Base-by-base conservation (phyloP, 1,284 basidiomycete genomes). In the Cronartium quercuum region DNA sequence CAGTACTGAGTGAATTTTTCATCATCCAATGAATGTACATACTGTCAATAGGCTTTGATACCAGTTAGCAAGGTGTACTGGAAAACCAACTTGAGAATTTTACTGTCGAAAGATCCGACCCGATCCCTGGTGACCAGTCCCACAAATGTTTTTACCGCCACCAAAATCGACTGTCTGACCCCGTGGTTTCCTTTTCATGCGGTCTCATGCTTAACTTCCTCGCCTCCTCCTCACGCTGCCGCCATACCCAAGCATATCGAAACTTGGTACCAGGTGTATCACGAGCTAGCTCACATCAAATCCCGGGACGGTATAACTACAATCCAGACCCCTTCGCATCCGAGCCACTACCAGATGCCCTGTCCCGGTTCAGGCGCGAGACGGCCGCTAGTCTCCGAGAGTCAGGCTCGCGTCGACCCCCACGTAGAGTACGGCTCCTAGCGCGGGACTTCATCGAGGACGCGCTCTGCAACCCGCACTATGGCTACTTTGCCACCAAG, bases 371-470 rank as follows among this genome's bases (percentile, higher is more conserved):
- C 29, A n/a, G n/a, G 42, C 18, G 51, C 2, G 13, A 88, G 77
- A 86, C 89, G 75, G 82, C 94, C 68, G 86, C 87, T 76, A 82
- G 81, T 71, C 83, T 84, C 71, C 84, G 82, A n/a, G 83, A 84
- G 64, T 91, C 90, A 2, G 29, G 15, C 51, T 55, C 51, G n/a
- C 51, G 51, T 55, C 51, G 51, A 21, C 51, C 51, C 29, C 95
- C 94, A 2, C 87, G 85, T 24, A 84, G 87, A 68, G 93, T 94
- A 65, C 92, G 91, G 82, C 96, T 98, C 92, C 89, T 98, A 42
- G 89, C 91, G 62, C 87, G 96, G 76, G 95, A 99, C 83, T 99
- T 92, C 82, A 94, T 99, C 78, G 92, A 98, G 80, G 96, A 99
- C 81, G 90, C 91, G 21, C 83, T 99, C 58, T 99, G 98, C 84